phyloP scores from a whole-genome alignment of 768 basidiomycete species.

The Termitomyces sp. region DNA sequence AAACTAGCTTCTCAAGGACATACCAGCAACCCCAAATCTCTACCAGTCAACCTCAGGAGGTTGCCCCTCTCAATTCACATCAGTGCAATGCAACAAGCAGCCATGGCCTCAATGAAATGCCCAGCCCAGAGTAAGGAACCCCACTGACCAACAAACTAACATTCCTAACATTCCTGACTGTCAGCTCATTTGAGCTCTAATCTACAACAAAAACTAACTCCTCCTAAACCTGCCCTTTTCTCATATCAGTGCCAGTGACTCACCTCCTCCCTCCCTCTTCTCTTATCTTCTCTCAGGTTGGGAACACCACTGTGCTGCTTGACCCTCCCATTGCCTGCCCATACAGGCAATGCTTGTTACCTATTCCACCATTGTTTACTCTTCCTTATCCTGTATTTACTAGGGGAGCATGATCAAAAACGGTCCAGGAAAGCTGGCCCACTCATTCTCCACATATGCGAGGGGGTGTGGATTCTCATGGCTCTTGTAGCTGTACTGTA shows the following conservation, averaged over 20 bases:
- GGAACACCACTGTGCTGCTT: not conserved
- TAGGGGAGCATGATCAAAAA: not conserved
- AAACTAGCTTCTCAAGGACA: slow-evolving; percentile 1
- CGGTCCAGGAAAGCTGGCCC: too few species aligned
- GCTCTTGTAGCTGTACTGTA: not conserved
- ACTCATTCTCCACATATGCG: too few species aligned
- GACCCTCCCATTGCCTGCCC: too few species aligned
- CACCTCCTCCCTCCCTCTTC: not conserved
- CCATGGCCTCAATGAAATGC: not conserved
- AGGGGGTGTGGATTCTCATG: too few species aligned
- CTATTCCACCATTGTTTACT: not conserved
- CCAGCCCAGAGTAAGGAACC: too few species aligned
- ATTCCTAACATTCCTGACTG: too few species aligned
- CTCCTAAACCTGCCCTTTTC: not conserved
- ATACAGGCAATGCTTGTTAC: not conserved
- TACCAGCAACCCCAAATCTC: not conserved
- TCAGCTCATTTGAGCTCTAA: too few species aligned
- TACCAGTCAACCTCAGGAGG: slow-evolving; percentile 1
- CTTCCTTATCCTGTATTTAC: not conserved
- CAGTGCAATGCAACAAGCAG: not conserved
- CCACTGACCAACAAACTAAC: too few species aligned
- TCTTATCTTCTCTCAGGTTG: not conserved
- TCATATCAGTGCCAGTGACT: not conserved
- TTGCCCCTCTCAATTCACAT: slow-evolving; percentile 13
- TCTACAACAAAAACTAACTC: not conserved